These are phyloP conservation scores for Martiniozyma asiatica DNA, from an alignment of 1,139 yeast species.

Conservation along the genomic window DNA sequence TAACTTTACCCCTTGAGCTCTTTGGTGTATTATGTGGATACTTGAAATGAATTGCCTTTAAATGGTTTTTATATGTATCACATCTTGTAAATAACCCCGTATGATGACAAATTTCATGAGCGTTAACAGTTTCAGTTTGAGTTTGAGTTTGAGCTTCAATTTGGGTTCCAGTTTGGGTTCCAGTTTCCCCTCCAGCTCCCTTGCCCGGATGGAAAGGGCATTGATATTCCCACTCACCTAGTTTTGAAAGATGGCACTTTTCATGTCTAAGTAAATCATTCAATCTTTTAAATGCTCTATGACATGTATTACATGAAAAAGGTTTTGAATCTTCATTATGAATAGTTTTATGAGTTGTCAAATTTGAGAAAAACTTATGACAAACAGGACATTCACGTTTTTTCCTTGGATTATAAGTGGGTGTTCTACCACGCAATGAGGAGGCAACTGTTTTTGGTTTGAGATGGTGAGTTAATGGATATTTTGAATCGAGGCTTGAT, in stretches of 20 bases:
- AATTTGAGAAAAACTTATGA: conserved; percentile 59
- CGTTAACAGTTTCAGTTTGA: too few species aligned
- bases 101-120: conserved; percentile 46
- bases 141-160: too few species aligned
- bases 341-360: conserved; percentile 78
- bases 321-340: conserved; percentile 72
- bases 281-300: conserved; percentile 78
- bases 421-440: conserved; percentile 2
- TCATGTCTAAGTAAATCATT: conserved; percentile 78
- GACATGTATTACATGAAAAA: conserved; percentile 64
- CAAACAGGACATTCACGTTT: conserved; percentile 84
- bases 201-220: conserved; percentile 27
- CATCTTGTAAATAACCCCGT: conserved; percentile 80
- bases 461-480: too few species aligned
- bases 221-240: conserved; percentile 39
- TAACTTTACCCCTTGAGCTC: conserved; percentile 53
- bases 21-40: conserved; percentile 84
- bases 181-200: too few species aligned
- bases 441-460: too few species aligned
- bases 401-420: too few species aligned
- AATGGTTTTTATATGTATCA: conserved; percentile 84
- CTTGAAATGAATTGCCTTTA: conserved; percentile 80
- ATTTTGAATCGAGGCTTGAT: too few species aligned
- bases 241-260: conserved; percentile 71
- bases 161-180: too few species aligned